phyloP scores from a whole-genome alignment of 768 basidiomycete genomes.

The Clavaria fumosa region DNA sequence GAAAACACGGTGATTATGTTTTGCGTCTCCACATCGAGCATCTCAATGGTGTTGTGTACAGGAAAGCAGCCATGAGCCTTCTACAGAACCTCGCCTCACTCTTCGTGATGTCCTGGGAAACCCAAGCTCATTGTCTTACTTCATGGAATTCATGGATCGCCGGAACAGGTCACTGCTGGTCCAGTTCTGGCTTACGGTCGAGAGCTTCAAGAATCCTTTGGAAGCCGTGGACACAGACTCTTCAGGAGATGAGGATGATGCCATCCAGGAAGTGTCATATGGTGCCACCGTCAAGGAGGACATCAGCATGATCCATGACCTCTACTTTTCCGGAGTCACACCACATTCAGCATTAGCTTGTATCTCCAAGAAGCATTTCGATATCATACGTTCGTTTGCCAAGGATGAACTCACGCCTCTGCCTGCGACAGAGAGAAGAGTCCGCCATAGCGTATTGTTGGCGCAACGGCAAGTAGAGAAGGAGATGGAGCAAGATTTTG shows the following conservation, averaged over 20 bases:
- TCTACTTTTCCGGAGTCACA: conserved; percentile 59
- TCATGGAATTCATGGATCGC: conserved; percentile 98
- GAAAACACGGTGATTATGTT: conserved; percentile 49
- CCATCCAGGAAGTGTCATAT: conserved; percentile 35
- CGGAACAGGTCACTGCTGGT: conserved; percentile 70
- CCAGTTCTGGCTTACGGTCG: conserved; percentile 95
- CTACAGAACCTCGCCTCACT: conserved; percentile 33
- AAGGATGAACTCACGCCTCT: conserved; percentile 31
- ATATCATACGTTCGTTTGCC: conserved; percentile 54
- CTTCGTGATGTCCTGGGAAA: conserved; percentile 75
- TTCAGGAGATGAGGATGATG: conserved; percentile 41
- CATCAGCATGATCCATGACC: conserved; percentile 74
- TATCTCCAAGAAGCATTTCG: conserved; percentile 56
- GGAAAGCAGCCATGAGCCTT: conserved; percentile 30
- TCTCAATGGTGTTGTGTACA: too few relatives aligned
- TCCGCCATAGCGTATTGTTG: conserved; percentile 65
- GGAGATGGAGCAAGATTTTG: conserved; percentile 86
- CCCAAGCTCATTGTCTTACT: conserved; percentile 83
- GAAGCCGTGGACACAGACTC: conserved; percentile 68
- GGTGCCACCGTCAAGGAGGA: conserved; percentile 68
- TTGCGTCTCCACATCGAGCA: too few relatives aligned
- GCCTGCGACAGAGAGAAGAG: conserved; percentile 31
- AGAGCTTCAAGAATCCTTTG: conserved; percentile 94
- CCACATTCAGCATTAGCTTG: conserved; percentile 42
- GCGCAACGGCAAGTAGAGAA: conserved; percentile 77